Conservation (phyloP, 2,329 filamentous ascomycete species). For the Penicillium sp. region DNA sequence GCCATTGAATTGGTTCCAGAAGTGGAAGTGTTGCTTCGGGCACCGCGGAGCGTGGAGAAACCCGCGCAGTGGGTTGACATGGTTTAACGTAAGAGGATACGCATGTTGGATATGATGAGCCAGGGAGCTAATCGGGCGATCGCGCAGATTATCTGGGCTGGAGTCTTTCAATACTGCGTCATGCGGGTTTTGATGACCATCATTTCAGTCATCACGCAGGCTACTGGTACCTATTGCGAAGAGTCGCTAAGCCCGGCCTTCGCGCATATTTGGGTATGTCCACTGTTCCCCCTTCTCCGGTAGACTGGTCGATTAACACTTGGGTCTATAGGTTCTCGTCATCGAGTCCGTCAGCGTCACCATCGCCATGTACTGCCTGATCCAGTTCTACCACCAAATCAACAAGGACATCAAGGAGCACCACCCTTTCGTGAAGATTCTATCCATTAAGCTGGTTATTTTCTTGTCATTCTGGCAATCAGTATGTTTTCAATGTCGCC, state of each 20-base stretch:
- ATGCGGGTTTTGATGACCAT: constrained; percentile 75
- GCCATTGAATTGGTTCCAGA: constrained; percentile 65
- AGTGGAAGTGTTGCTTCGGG: constrained; percentile 65
- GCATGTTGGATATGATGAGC: not conserved
- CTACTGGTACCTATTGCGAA: constrained; percentile 68
- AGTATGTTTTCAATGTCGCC: constrained; percentile 30
- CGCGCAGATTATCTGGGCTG: constrained; percentile 59
- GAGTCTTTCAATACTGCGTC: constrained; percentile 81
- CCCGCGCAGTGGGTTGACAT: constrained; percentile 73
- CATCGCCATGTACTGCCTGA: constrained; percentile 81
- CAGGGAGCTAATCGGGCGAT: constrained; percentile 3
- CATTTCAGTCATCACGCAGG: constrained; percentile 68
- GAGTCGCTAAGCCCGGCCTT: constrained; percentile 72
- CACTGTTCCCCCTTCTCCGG: constrained; percentile 1
- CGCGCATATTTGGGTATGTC: constrained; percentile 71
- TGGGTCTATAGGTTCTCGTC: constrained; percentile 51
- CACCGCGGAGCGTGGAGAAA: constrained; percentile 63
- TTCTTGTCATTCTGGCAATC: constrained; percentile 88
- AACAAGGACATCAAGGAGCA: constrained; percentile 64
- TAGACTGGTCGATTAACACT: not conserved
- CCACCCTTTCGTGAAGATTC: constrained; percentile 70
- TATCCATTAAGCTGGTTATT: constrained; percentile 85
- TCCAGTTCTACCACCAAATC: constrained; percentile 81
- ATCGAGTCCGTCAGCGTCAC: constrained; percentile 69
- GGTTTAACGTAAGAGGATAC: constrained; percentile 52